phyloP scores from a whole-genome alignment of 2,329 filamentous ascomycete species.

The Aspergillus transmontanensis region DNA sequence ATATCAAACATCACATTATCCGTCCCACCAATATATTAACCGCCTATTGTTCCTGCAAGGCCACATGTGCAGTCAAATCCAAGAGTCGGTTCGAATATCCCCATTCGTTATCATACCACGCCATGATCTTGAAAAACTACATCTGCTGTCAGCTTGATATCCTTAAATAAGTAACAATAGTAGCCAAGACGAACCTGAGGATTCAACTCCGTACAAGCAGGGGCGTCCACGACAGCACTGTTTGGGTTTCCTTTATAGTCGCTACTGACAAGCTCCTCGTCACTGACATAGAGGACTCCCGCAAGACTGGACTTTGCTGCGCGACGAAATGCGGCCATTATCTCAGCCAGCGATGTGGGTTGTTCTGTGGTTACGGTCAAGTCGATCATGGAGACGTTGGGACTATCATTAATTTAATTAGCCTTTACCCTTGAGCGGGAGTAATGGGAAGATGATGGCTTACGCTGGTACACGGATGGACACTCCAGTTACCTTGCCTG shows the following conservation, averaged over 20 bases:
- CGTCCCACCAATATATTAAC: neutral
- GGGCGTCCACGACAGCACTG: neutral
- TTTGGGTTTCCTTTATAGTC: neutral
- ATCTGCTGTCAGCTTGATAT: neutral
- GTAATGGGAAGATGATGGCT: neutral
- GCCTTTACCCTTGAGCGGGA: too few species aligned
- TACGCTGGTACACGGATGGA: conserved; percentile 87
- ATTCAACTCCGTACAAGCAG: neutral
- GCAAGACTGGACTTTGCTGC: neutral
- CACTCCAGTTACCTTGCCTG: conserved; percentile 96
- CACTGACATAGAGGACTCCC: neutral
- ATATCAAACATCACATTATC: neutral
- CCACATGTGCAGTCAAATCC: conserved; percentile 56
- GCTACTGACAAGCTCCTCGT: neutral
- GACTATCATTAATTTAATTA: neutral
- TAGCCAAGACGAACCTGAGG: neutral
- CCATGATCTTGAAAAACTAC: conserved; percentile 89
- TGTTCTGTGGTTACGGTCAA: neutral
- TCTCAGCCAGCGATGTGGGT: neutral
- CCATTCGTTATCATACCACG: conserved; percentile 97
- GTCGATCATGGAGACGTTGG: neutral
- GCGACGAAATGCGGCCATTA: neutral
- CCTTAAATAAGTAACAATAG: too few species aligned
- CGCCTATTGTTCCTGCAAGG: conserved; percentile 14
- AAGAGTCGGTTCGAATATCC: conserved; percentile 88